Percentiles rank a stretch among this genome's conserved stretches.
Conservation (phyloP, 2,329 filamentous ascomycete genomes). For the Myriosclerotinia duriaeana region DNA sequence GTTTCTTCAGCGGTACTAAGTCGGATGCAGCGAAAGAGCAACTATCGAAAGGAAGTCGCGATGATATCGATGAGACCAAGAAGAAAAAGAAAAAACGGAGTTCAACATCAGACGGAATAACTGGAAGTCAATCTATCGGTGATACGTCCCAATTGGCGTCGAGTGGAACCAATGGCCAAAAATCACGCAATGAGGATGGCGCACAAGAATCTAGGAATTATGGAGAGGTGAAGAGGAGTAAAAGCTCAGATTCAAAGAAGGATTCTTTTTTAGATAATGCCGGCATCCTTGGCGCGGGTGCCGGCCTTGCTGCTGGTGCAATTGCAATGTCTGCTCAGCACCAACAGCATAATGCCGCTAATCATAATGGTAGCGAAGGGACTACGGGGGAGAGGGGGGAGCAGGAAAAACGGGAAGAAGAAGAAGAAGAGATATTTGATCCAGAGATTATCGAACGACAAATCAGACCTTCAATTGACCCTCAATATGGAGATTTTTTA, state of each 20-base stretch:
- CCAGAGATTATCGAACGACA: slow-evolving; percentile 58
- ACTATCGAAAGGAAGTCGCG: slow-evolving; percentile 32
- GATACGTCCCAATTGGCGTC: slow-evolving; percentile 33
- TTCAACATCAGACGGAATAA: slow-evolving; percentile 35
- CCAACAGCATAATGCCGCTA: slow-evolving; percentile 40
- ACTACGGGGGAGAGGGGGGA: slow-evolving; percentile 21
- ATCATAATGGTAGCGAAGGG: slow-evolving; percentile 35
- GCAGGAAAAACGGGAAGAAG: slow-evolving; percentile 14
- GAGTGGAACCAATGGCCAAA: slow-evolving; percentile 31
- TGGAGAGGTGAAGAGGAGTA: slow-evolving; percentile 36
- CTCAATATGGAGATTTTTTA: slow-evolving; percentile 63
- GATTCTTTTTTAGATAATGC: slow-evolving; percentile 72
- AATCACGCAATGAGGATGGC: slow-evolving; percentile 31
- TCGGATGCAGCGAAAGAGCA: slow-evolving; percentile 36
- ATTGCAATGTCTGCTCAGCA: slow-evolving; percentile 41
- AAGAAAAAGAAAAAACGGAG: slow-evolving; percentile 40
- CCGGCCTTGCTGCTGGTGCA: slow-evolving; percentile 57
- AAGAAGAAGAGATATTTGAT: slow-evolving; percentile 47
- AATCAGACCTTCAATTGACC: slow-evolving; percentile 66
- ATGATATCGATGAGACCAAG: slow-evolving; percentile 37
- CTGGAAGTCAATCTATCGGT: slow-evolving; percentile 32
- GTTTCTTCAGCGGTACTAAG: slow-evolving; percentile 42
- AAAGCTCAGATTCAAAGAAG: slow-evolving; percentile 41
- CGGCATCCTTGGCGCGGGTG: slow-evolving; percentile 69
- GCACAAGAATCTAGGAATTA: slow-evolving; percentile 32